Percentiles rank a stretch among this genome's conserved stretches.
These are phyloP conservation scores for Calvatia gigantea DNA, from an alignment of 768 basidiomycete genomes.

Conservation along the genomic window DNA sequence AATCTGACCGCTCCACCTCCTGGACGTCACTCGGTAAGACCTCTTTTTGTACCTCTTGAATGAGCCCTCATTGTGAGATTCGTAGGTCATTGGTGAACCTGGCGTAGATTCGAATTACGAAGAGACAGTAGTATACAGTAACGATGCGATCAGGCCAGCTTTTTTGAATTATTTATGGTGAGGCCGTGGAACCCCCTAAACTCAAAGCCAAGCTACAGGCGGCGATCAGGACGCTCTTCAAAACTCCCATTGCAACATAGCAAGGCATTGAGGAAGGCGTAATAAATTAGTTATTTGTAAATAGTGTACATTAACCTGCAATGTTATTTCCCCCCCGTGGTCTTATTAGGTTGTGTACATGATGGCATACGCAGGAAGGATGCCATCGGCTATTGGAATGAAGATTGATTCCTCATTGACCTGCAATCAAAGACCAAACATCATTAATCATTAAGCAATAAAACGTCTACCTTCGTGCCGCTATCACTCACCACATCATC, in stretches of 20 bases:
- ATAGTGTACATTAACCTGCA: conserved; percentile 5
- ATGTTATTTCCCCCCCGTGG: conserved; percentile 13
- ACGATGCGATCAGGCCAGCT: conserved; percentile 65
- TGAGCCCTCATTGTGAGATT: not conserved
- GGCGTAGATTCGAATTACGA: conserved; percentile 64
- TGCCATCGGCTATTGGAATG: conserved; percentile 49
- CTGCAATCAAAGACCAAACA: conserved; percentile 29
- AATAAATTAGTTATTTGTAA: conserved; percentile 15
- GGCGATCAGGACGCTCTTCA: conserved; percentile 39
- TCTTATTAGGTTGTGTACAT: conserved; percentile 45
- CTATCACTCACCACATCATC: conserved; percentile 24
- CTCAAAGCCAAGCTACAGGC: conserved; percentile 24
- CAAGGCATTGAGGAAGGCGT: not conserved
- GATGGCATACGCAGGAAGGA: conserved; percentile 55
- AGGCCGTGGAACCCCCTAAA: conserved; percentile 4
- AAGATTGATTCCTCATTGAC: conserved; percentile 47
- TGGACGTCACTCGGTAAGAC: conserved; percentile 55
- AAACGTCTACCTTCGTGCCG: conserved; percentile 12
- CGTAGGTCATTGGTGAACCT: conserved; percentile 58
- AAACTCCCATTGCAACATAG: conserved; percentile 44
- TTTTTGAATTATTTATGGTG: conserved; percentile 65
- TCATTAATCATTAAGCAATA: conserved; percentile 1
- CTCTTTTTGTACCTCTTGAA: not conserved
- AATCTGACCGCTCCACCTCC: conserved; percentile 46
- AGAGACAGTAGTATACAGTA: conserved; percentile 64